Base-by-base conservation (phyloP, 2,329 filamentous ascomycete species). In the Neofusicoccum cordaticola region DNA sequence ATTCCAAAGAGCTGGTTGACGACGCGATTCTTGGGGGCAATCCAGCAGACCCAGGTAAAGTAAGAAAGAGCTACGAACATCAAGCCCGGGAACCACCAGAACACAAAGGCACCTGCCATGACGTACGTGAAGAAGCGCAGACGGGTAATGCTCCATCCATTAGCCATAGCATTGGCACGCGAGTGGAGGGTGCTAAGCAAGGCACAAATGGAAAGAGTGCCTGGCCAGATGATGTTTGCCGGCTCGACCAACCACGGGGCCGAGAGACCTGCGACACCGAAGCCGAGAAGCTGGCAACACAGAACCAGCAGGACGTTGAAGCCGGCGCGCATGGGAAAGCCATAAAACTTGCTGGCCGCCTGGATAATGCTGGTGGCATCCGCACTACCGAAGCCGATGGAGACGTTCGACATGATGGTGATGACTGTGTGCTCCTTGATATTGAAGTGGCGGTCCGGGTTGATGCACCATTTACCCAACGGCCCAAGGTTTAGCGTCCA, bases 291-390 rank as follows among this genome's bases (percentile, higher is more conserved):
- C 22, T 65, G 64, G 15, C 41, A 61, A n/a, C 63, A 65, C 3
- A 60, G 56, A 9, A 65, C 64, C n/a, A 62, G 19, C 37, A 74
- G 53, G 17, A 73, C 61, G 51, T 70, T 68, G 57, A 73, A 73
- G 9, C 63, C 69, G 11, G 63, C 39, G 17, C 51, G 52, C 42
- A 70, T 67, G 8, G 67, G 68, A 58, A 72, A 4, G 65, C 88
- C 81, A 74, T 92, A 93, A 71, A 92, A 92, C 17, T 88, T 83
- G 17, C 86, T 78, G 75, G 91, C 89, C 0, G 89, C 89, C 2
- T 91, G 80, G 50, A 93, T 84, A 35, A 91, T 88, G 68, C 92
- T 90, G 0, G 89, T 92, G 0, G 89, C 88, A 69, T 92, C 92
- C 3, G 89, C 88, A 5, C 74, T 70, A n/a, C 71, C 70, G 42